These are phyloP conservation scores for Russula emetica DNA, from an alignment of 768 basidiomycete species.

Conservation along the genomic window DNA sequence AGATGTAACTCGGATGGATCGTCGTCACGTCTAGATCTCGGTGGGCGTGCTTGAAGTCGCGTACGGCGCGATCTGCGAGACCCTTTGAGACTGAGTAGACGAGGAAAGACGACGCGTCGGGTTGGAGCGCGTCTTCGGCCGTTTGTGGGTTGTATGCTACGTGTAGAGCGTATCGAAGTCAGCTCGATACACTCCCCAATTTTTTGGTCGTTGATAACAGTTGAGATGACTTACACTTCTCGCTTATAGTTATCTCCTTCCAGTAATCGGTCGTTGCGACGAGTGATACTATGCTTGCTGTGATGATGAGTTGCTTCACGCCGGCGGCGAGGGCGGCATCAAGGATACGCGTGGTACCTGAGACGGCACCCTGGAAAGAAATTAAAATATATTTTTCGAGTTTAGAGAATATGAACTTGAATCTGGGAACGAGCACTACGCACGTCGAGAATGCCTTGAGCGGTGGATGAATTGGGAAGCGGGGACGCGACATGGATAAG, in stretches of 20 bases:
- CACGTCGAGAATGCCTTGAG: slow-evolving; percentile 24
- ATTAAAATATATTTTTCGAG: not conserved
- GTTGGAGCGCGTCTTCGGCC: slow-evolving; percentile 33
- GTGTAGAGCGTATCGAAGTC: no score
- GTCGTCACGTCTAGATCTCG: slow-evolving; percentile 31
- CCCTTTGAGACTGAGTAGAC: slow-evolving; percentile 41
- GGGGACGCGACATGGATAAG: slow-evolving; percentile 27
- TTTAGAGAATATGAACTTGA: not conserved
- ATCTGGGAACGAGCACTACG: not conserved
- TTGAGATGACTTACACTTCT: slow-evolving; percentile 4
- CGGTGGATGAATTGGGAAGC: not conserved
- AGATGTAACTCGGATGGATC: slow-evolving; percentile 34
- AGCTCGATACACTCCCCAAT: no score
- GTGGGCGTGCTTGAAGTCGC: slow-evolving; percentile 32
- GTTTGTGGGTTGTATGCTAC: slow-evolving; percentile 38
- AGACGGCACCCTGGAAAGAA: no score
- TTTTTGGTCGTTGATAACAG: no score
- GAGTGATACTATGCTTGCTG: slow-evolving; percentile 17
- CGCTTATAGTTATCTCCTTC: slow-evolving; percentile 5
- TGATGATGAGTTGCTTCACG: slow-evolving; percentile 21
- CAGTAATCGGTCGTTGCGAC: not conserved
- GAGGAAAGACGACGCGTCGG: slow-evolving; percentile 28
- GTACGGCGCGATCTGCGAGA: slow-evolving; percentile 31
- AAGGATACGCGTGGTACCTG: slow-evolving; percentile 23
- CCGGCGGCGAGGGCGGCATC: slow-evolving; percentile 9